phyloP scores from a whole-genome alignment of 345 rosid species.

The Ceriops decandra region DNA sequence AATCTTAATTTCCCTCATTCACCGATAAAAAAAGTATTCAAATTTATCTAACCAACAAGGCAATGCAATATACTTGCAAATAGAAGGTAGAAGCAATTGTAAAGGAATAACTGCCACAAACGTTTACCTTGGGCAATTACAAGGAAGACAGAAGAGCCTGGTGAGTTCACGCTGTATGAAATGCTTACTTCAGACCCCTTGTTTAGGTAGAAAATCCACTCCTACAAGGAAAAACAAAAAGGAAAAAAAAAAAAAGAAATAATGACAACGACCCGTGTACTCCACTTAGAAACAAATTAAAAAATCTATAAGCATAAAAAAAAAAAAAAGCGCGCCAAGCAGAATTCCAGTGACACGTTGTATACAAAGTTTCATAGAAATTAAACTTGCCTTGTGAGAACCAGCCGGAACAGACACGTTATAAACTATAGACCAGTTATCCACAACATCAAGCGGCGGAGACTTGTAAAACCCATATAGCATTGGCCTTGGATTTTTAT shows the following conservation, averaged over 20 bases:
- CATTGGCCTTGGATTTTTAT: constrained; percentile 41
- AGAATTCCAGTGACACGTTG: no score
- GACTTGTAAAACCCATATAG: constrained; percentile 62
- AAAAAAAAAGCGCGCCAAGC: no score
- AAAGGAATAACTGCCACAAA: no score
- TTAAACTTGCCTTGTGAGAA: constrained; percentile 62
- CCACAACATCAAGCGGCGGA: constrained; percentile 61
- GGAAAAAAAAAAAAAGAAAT: no score
- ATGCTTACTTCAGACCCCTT: constrained; percentile 73
- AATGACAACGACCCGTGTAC: no score
- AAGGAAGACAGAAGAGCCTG: constrained; percentile 59
- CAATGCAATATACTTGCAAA: no score
- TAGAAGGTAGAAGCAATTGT: no score
- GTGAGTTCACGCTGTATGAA: constrained; percentile 54
- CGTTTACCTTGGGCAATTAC: constrained; percentile 77
- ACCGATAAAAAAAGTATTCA: no score
- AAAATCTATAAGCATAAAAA: background rate
- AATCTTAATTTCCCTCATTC: no score
- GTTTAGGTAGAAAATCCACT: constrained; percentile 71
- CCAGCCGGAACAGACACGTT: constrained; percentile 52
- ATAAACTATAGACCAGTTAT: constrained; percentile 52
- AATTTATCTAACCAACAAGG: no score
- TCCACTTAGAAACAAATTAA: background rate
- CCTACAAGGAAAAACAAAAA: constrained; percentile 35
- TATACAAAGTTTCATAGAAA: background rate